Conservation (phyloP, 495 filamentous ascomycete species). For the Clavariopsis aquatica region DNA sequence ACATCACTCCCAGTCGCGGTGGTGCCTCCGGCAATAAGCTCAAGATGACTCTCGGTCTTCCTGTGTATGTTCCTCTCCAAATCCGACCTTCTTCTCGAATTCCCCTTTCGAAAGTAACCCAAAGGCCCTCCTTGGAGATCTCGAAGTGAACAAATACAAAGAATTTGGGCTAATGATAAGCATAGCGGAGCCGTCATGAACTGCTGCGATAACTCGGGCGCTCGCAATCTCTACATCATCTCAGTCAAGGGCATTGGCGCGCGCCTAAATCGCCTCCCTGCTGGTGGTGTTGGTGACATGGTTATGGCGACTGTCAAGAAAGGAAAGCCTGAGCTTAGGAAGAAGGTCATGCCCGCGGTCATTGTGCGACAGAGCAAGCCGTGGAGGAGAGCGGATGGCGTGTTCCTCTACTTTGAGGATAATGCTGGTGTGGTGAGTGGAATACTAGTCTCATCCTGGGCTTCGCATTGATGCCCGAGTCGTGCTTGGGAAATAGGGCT, state of each 20-base stretch:
- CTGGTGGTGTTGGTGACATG: slow-evolving; percentile 98
- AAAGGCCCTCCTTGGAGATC: background rate
- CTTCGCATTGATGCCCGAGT: too few species aligned
- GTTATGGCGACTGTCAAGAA: slow-evolving; percentile 99
- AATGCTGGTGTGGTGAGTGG: slow-evolving; percentile 91
- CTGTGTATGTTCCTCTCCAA: slow-evolving; percentile 72
- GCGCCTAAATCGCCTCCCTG: slow-evolving; percentile 95
- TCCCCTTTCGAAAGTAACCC: background rate
- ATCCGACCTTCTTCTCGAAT: background rate
- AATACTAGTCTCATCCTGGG: too few species aligned
- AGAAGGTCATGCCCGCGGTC: slow-evolving; percentile 99
- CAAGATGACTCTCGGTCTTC: slow-evolving; percentile 99
- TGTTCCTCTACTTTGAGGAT: slow-evolving; percentile 99
- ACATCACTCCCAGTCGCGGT: slow-evolving; percentile 60
- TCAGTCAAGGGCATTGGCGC: slow-evolving; percentile 99
- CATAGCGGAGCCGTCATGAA: slow-evolving; percentile 91
- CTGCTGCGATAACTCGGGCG: slow-evolving; percentile 98
- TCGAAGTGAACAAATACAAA: slow-evolving; percentile 10
- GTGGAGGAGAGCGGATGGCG: slow-evolving; percentile 95
- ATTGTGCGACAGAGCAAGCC: slow-evolving; percentile 98
- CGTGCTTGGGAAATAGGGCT: too few species aligned
- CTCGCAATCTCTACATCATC: slow-evolving; percentile 99
- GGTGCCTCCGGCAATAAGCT: slow-evolving; percentile 99
- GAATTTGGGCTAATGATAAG: slow-evolving; percentile 30
- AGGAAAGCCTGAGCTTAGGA: slow-evolving; percentile 98